Percentiles rank a stretch among this genome's conserved stretches.
phyloP scores from a whole-genome alignment of 2,329 filamentous ascomycete species.

The Pyricularia sp. region DNA sequence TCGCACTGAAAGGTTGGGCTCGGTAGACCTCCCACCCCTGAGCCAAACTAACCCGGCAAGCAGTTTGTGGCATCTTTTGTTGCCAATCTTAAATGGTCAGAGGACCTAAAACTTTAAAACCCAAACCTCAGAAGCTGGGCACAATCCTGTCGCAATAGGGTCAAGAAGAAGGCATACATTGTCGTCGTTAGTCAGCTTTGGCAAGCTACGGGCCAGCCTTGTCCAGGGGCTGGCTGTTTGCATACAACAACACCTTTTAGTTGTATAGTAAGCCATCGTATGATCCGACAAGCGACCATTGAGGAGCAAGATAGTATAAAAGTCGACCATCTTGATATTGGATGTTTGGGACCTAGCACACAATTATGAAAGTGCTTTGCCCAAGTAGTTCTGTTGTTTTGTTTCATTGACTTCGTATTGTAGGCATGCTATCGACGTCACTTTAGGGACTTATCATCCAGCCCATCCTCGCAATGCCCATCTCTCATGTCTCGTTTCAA shows the following conservation, averaged over 20 bases:
- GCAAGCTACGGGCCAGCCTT: no score
- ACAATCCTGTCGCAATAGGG: no score
- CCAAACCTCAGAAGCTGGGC: no score
- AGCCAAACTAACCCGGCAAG: neutral
- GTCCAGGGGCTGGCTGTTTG: neutral
- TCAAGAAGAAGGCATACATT: no score
- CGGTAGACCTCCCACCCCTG: neutral
- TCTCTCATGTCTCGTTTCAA: neutral
- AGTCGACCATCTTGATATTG: no score
- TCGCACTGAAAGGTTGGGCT: no score
- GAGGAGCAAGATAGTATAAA: neutral
- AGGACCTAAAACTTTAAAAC: no score
- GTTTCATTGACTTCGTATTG: neutral
- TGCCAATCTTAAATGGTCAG: no score
- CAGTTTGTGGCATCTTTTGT: neutral
- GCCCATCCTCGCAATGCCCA: neutral
- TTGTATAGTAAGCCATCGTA: no score
- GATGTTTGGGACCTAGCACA: neutral
- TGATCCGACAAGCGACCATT: neutral
- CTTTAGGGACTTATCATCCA: neutral
- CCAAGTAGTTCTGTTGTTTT: neutral
- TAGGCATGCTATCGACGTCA: neutral
- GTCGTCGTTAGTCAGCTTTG: no score
- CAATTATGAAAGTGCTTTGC: neutral
- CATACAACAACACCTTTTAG: neutral